phyloP scores from a whole-genome alignment of 306 rosid species.

The Rosa chinensis region DNA sequence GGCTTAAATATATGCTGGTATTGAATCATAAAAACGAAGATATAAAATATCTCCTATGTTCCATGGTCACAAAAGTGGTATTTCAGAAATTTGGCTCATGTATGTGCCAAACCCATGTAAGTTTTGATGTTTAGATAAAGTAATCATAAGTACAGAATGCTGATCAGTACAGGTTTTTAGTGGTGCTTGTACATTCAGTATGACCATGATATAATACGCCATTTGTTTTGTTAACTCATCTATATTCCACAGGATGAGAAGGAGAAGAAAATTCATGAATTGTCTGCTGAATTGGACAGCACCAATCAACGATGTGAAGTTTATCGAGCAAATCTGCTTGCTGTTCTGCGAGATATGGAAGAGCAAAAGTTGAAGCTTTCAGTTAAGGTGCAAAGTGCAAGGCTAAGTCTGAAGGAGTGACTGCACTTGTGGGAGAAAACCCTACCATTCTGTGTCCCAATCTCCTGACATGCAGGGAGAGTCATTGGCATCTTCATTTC shows the following conservation, averaged over 20 bases:
- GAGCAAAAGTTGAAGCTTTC: slow-evolving; percentile 88
- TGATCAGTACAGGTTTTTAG: background rate
- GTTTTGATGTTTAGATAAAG: background rate
- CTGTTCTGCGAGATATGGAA: slow-evolving; percentile 92
- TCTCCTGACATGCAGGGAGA: background rate
- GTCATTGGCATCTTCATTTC: background rate
- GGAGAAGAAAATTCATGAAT: slow-evolving; percentile 69
- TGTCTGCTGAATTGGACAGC: slow-evolving; percentile 69
- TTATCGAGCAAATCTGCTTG: slow-evolving; percentile 73
- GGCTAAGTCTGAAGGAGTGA: slow-evolving; percentile 86
- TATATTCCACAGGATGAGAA: slow-evolving; percentile 56
- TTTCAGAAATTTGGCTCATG: background rate
- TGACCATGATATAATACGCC: background rate
- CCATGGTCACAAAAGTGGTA: background rate
- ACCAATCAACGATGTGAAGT: slow-evolving; percentile 85
- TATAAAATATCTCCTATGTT: background rate
- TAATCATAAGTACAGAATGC: background rate
- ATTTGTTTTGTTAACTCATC: slow-evolving; percentile 25
- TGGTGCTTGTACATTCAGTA: background rate
- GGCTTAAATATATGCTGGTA: background rate
- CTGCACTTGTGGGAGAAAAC: slow-evolving; percentile 11
- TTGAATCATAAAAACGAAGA: background rate
- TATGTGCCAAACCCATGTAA: background rate
- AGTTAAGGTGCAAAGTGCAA: slow-evolving; percentile 92
- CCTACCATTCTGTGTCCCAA: background rate